phyloP scores from a whole-genome alignment of 257 asterid genomes.

The Penstemon newberryi region DNA sequence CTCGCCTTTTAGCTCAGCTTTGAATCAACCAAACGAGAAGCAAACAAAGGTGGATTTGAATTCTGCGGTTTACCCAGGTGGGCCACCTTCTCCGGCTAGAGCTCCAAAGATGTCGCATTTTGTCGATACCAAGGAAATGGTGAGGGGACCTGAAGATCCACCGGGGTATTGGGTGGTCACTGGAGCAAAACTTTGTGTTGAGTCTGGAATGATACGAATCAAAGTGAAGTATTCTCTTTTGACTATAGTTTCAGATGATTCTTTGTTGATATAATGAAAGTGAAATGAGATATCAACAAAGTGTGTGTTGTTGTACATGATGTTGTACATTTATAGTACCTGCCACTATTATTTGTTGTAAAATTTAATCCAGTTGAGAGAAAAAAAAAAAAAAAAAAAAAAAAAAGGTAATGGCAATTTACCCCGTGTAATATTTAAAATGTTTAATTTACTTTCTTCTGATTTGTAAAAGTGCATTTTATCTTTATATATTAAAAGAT shows the following conservation, averaged over 20 bases:
- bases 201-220: slow-evolving; percentile 65
- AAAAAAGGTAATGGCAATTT: too few species aligned
- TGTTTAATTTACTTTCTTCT: too few species aligned
- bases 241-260: slow-evolving; percentile 75
- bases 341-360: slow-evolving; percentile 28
- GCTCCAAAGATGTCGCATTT: slow-evolving; percentile 82
- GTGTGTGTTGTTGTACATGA: slow-evolving; percentile 27
- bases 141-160: slow-evolving; percentile 79
- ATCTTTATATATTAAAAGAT: too few species aligned
- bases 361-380: background rate
- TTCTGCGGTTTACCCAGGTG: slow-evolving; percentile 84
- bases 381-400: too few species aligned
- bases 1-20: slow-evolving; percentile 61
- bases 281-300: background rate
- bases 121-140: slow-evolving; percentile 84
- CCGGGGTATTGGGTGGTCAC: slow-evolving; percentile 98
- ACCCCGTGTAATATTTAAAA: too few species aligned
- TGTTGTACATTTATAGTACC: slow-evolving; percentile 32
- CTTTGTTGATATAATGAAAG: slow-evolving; percentile 50
- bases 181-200: slow-evolving; percentile 87
- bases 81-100: slow-evolving; percentile 78
- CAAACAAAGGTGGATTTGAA: slow-evolving; percentile 66
- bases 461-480: too few species aligned
- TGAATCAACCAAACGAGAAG: slow-evolving; percentile 50
- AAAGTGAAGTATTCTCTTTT: slow-evolving; percentile 77